Evolutionary conservation across 495 filamentous ascomycete species (phyloP).

Genomic region (Choiromyces venosus): DNA sequence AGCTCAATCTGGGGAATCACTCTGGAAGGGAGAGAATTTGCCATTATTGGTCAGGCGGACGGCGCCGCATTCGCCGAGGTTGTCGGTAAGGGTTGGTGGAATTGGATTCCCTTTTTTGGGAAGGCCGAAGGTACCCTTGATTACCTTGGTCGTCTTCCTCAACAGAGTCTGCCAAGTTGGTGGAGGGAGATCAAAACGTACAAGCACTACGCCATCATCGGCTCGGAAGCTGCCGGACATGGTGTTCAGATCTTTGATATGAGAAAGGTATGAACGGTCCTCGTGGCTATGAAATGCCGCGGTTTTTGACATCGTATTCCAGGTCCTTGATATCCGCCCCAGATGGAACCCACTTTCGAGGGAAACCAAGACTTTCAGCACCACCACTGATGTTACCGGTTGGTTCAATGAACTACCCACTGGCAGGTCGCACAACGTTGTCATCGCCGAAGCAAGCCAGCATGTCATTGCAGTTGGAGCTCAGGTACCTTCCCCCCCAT

Average conservation of each 20-base stretch:
- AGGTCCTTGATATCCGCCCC: constrained; percentile 29
- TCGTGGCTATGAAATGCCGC: too few relatives aligned
- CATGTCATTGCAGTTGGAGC: constrained; percentile 44
- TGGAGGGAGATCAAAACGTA: constrained; percentile 52
- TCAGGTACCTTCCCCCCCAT: constrained; percentile 2
- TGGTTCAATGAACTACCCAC: constrained; percentile 43
- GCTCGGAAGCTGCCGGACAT: constrained; percentile 49
- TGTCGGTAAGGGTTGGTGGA: constrained; percentile 38
- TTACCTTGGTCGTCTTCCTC: constrained; percentile 55
- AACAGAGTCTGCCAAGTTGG: constrained; percentile 43
- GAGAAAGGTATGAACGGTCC: constrained; percentile 11
- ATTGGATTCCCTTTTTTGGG: constrained; percentile 19
- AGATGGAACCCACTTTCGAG: constrained; percentile 23
- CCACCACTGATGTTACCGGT: constrained; percentile 44
- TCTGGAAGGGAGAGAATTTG: constrained; percentile 52
- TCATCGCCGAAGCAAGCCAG: constrained; percentile 41
- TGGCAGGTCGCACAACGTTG: constrained; percentile 41
- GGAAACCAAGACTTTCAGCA: constrained; percentile 40
- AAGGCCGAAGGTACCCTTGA: constrained; percentile 48
- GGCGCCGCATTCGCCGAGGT: constrained; percentile 56
- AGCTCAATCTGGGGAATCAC: constrained; percentile 47
- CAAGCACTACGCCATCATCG: constrained; percentile 51
- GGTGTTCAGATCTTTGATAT: constrained; percentile 54
- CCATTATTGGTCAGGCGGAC: constrained; percentile 53
- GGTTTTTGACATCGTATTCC: not conserved